Conservation (phyloP, 805 yeast genomes). For the Blastobotrys chiropterorum region DNA sequence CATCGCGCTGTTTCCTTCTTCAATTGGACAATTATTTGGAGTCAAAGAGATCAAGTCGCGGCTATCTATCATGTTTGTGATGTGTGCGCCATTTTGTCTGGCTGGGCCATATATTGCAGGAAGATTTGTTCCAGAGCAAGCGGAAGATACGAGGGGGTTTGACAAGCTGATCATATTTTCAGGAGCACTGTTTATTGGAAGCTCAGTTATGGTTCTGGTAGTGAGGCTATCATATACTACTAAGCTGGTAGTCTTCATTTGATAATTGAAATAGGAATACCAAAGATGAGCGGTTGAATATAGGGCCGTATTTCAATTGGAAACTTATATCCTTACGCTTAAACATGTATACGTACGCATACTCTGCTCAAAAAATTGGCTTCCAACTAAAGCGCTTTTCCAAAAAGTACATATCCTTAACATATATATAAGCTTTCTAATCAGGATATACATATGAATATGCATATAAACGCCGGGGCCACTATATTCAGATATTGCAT, state of each 20-base stretch:
- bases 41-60: conserved; percentile 29
- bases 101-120: conserved; percentile 36
- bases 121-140: conserved; percentile 27
- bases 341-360: too few species aligned
- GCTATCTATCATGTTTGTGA: conserved; percentile 27
- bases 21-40: conserved; percentile 33
- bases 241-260: conserved; percentile 18
- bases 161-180: conserved; percentile 29
- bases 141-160: conserved; percentile 23
- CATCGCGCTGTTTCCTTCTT: conserved; percentile 32
- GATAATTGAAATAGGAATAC: too few species aligned
- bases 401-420: too few species aligned
- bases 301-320: too few species aligned
- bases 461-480: too few species aligned
- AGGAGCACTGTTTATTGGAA: conserved; percentile 27
- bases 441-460: too few species aligned
- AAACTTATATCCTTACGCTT: too few species aligned
- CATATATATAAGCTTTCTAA: too few species aligned
- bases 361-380: too few species aligned
- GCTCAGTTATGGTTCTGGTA: conserved; percentile 13
- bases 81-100: conserved; percentile 29
- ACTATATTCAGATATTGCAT: too few species aligned
- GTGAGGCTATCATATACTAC: conserved; percentile 15
- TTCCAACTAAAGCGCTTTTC: too few species aligned
- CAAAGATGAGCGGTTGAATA: too few species aligned